Evolutionary conservation across 2,329 filamentous ascomycete genomes (phyloP).

Genomic region (Sphaerulina vaccinii): DNA sequence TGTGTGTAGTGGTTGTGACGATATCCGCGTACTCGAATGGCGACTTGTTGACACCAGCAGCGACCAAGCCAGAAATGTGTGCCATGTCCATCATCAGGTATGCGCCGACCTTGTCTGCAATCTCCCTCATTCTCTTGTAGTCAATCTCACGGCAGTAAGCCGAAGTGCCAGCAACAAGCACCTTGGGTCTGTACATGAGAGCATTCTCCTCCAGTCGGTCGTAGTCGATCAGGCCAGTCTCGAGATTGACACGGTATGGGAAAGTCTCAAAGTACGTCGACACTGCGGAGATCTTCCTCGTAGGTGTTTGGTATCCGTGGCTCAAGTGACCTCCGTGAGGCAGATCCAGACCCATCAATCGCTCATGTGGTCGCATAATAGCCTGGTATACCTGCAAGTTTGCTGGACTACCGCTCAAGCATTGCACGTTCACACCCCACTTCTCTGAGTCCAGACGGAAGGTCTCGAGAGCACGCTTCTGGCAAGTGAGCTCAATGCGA

Average conservation of each 20-base stretch:
- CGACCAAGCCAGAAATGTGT: conserved; percentile 94
- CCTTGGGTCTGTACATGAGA: conserved; percentile 88
- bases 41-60: conserved; percentile 86
- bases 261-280: conserved; percentile 99
- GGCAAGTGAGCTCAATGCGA: conserved; percentile 90
- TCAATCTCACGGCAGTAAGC: conserved; percentile 98
- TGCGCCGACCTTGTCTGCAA: conserved; percentile 79
- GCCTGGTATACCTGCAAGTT: conserved; percentile 88
- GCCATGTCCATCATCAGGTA: conserved; percentile 98
- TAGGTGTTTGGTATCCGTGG: conserved; percentile 94
- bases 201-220: conserved; percentile 88
- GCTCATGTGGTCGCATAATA: conserved; percentile 85
- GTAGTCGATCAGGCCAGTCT: conserved; percentile 97
- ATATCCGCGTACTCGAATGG: conserved; percentile 93
- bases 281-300: conserved; percentile 80
- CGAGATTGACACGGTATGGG: conserved; percentile 85
- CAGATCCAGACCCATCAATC: conserved; percentile 94
- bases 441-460: conserved; percentile 83
- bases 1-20: conserved; percentile 98
- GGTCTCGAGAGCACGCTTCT: conserved; percentile 85
- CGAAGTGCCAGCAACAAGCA: conserved; percentile 93
- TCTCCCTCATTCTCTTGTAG: conserved; percentile 93
- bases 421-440: conserved; percentile 99
- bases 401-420: conserved; percentile 74
- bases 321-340: conserved; percentile 95